Evolutionary conservation across 768 basidiomycete species (phyloP).

Genomic region (Podaxis carcinomalis): DNA sequence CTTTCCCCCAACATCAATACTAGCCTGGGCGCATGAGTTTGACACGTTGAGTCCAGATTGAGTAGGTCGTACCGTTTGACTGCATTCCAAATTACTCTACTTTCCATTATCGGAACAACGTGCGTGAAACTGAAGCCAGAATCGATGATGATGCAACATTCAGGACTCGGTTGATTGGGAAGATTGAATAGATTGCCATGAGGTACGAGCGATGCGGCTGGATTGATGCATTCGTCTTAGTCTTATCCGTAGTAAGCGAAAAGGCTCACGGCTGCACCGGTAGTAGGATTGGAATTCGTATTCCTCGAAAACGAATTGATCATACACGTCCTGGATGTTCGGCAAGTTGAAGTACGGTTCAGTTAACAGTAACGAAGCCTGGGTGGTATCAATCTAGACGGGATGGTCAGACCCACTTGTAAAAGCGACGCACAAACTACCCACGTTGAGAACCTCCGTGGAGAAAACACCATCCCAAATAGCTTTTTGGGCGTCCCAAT

Average conservation of each 20-base stretch:
- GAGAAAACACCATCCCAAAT: slow-evolving; percentile 92
- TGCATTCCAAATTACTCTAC: slow-evolving; percentile 71
- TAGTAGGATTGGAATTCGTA: slow-evolving; percentile 87
- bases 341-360: slow-evolving; percentile 95
- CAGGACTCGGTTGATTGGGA: slow-evolving; percentile 48
- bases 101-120: slow-evolving; percentile 77
- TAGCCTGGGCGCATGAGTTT: slow-evolving; percentile 25
- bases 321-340: slow-evolving; percentile 88
- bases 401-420: neutral
- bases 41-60: slow-evolving; percentile 11
- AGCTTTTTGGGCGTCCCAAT: slow-evolving; percentile 94
- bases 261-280: slow-evolving; percentile 72
- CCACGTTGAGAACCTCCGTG: slow-evolving; percentile 60
- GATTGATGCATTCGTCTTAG: neutral
- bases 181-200: slow-evolving; percentile 65
- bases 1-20: slow-evolving; percentile 94
- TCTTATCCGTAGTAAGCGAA: neutral
- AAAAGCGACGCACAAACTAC: slow-evolving; percentile 12
- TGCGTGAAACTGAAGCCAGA: slow-evolving; percentile 95
- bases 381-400: slow-evolving; percentile 63
- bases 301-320: slow-evolving; percentile 95
- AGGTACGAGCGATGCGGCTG: slow-evolving; percentile 79
- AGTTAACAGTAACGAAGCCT: slow-evolving; percentile 78
- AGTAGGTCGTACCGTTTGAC: slow-evolving; percentile 62
- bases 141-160: slow-evolving; percentile 82